Percentiles rank a stretch among this genome's conserved stretches.
These are phyloP conservation scores for Tilletia caries DNA, from an alignment of 1,284 basidiomycete species.

Conservation along the genomic window DNA sequence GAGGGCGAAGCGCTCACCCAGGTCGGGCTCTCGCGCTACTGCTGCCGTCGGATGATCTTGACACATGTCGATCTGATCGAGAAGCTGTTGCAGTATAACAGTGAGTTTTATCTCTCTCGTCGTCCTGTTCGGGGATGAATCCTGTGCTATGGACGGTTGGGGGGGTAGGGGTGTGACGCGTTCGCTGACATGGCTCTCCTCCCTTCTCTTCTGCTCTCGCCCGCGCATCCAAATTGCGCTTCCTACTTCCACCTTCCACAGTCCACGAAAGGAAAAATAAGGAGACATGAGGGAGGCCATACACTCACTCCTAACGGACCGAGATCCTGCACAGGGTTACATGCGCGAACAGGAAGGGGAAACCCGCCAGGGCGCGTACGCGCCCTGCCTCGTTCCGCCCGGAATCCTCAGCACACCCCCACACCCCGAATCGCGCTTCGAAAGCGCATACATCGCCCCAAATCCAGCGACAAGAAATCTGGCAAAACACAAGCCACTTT, in stretches of 20 bases:
- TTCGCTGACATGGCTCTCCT: neutral
- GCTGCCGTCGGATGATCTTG: constrained; percentile 93
- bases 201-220: neutral
- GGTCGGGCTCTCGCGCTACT: constrained; percentile 86
- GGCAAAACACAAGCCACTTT: too few species aligned
- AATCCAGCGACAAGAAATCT: too few species aligned
- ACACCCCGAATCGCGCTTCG: too few species aligned
- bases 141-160: neutral
- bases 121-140: too few species aligned
- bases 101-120: constrained; percentile 64
- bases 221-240: too few species aligned
- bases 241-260: too few species aligned
- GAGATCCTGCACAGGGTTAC: too few species aligned
- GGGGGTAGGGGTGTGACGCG: neutral
- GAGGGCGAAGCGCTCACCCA: constrained; percentile 84
- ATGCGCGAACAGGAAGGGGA: too few species aligned
- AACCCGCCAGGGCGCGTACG: too few species aligned
- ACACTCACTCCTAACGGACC: neutral
- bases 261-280: constrained; percentile 7
- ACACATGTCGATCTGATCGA: constrained; percentile 97
- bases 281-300: neutral
- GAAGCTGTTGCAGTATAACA: constrained; percentile 91
- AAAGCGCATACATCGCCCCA: too few species aligned
- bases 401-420: too few species aligned
- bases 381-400: too few species aligned